Base-by-base conservation (phyloP, 495 filamentous ascomycete species). In the Aspergillus asperescens region DNA sequence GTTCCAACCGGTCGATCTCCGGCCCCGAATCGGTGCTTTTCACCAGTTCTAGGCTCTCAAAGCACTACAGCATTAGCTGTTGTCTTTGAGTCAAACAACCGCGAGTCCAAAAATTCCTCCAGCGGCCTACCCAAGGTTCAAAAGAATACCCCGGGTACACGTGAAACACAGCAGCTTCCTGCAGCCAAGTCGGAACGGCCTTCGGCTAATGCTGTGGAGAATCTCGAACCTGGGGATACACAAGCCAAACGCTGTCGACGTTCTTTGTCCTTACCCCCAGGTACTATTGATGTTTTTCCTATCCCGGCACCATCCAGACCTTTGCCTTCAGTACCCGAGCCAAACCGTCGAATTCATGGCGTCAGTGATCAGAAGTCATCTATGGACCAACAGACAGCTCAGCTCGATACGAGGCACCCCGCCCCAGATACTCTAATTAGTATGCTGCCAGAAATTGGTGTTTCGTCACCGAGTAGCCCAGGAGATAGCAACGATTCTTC, bases 271-370 rank as follows among this genome's bases (percentile, higher is more conserved):
- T 42, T 68, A 22, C 60, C 66, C 0, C 54, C 67, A 55, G 61
- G 62, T 19, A 58, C 69, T 0, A 61, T 74, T 15, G 52, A 70
- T 27, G 65, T 67, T 15, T 74, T 74, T 28, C 71, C 71, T 48
- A 61, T 72, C 4, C 71, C 71, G 7, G 69, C 69, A 38, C 71
- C 71, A 7, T 70, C 61, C 16, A 62, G 51, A 20, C 68, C 71
- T 9, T 34, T 74, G 5, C 71, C 71, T 48, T 64, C 61, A 6
- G 54, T 71, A 8, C 71, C 71, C 0, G 55, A 64, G 28, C 27
- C 49, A 13, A 47, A 29, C 4, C 29, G 52, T 16, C 29, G 27
- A 18, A 24, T 50, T 40, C 19, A 48, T 7, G 29, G 42, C 9
- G 25, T 34, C 7, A 49, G 32, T 15, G 24, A 43, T 20, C 27